These are phyloP conservation scores for Rosa multiflora DNA, from an alignment of 306 rosid genomes.

Conservation along the genomic window DNA sequence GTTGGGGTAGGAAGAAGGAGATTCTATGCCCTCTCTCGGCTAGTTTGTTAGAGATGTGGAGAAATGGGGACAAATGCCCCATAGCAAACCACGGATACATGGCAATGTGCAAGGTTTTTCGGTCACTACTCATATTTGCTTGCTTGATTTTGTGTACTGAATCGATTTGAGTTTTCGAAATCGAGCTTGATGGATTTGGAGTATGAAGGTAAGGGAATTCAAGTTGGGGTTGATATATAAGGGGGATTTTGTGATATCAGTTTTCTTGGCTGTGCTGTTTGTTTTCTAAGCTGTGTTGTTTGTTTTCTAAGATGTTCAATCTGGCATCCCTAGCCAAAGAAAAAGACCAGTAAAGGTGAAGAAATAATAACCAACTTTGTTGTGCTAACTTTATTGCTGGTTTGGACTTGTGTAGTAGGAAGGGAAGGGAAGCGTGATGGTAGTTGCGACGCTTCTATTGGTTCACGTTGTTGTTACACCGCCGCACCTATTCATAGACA, in stretches of 20 bases:
- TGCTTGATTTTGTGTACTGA: neutral
- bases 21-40: conserved; percentile 54
- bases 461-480: neutral
- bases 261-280: neutral
- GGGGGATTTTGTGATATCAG: neutral
- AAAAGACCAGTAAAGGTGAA: neutral
- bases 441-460: neutral
- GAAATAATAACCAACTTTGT: neutral
- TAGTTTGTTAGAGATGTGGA: conserved; percentile 58
- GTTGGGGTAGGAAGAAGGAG: conserved; percentile 51
- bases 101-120: conserved; percentile 35
- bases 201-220: neutral
- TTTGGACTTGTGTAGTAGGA: too few relatives aligned
- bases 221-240: neutral
- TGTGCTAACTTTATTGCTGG: neutral
- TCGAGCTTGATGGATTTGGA: neutral
- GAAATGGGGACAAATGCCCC: conserved; percentile 54
- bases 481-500: neutral
- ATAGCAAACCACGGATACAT: conserved; percentile 66
- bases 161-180: neutral
- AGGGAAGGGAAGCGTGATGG: neutral
- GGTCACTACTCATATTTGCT: neutral
- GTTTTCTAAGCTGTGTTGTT: too few relatives aligned
- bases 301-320: neutral
- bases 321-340: neutral